phyloP scores from a whole-genome alignment of 257 asterid species.

The Nicotiana obtusifolia region DNA sequence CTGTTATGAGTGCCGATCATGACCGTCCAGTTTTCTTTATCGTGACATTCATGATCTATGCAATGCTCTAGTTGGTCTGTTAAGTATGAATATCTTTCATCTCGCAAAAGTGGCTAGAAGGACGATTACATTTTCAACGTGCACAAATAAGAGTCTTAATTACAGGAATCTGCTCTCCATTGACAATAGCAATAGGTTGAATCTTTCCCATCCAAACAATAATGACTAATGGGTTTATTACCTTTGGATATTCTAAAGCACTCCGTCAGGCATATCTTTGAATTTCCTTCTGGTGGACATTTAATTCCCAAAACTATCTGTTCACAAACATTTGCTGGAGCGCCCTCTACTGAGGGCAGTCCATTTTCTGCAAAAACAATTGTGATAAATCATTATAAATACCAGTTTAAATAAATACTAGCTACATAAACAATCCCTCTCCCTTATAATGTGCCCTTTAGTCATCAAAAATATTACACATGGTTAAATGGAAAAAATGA shows the following conservation, averaged over 20 bases:
- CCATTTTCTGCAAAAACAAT: neutral
- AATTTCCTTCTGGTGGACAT: neutral
- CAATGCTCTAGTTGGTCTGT: too few relatives aligned
- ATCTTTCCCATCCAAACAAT: neutral
- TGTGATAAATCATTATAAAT: neutral
- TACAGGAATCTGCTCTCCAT: neutral
- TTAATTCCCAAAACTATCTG: neutral
- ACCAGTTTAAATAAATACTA: neutral
- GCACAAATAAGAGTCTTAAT: neutral
- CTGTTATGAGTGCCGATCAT: too few relatives aligned
- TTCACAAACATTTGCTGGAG: neutral
- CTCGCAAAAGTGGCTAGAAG: too few relatives aligned
- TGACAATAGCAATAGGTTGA: constrained; percentile 1
- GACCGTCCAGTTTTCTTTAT: too few relatives aligned
- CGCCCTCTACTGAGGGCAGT: neutral
- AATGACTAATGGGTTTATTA: neutral
- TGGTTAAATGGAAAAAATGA: neutral
- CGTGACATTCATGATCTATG: too few relatives aligned
- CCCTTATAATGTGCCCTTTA: too few relatives aligned
- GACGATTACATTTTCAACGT: too few relatives aligned
- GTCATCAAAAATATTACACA: neutral
- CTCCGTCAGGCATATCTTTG: neutral
- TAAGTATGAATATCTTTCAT: too few relatives aligned
- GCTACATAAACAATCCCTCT: too few relatives aligned
- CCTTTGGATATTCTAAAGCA: neutral